Evolutionary conservation across 2,329 filamentous ascomycete genomes (phyloP).

Genomic region (Ramularia collo-cygni): DNA sequence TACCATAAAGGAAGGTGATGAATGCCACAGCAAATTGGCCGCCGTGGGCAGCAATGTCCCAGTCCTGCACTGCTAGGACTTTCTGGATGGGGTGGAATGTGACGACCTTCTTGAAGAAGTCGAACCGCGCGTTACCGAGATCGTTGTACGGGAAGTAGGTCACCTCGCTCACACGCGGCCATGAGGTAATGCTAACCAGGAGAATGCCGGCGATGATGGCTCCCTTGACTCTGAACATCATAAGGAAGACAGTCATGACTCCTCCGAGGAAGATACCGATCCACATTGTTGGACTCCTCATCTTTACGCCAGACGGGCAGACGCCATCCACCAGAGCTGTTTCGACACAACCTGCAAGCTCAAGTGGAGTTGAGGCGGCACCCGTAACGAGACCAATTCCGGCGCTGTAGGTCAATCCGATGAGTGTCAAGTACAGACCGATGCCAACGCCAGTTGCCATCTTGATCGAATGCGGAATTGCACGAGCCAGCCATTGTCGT

Average conservation of each 20-base stretch:
- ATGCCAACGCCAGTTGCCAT: conserved; percentile 81
- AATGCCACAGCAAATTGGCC: conserved; percentile 76
- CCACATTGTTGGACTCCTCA: conserved; percentile 81
- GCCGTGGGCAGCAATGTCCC: conserved; percentile 61
- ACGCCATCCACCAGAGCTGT: conserved; percentile 46
- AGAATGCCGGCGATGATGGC: conserved; percentile 79
- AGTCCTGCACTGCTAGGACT: conserved; percentile 65
- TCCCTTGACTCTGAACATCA: conserved; percentile 82
- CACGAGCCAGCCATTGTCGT: conserved; percentile 80
- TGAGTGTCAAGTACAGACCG: conserved; percentile 71
- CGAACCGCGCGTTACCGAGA: conserved; percentile 62
- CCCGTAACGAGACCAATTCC: conserved; percentile 76
- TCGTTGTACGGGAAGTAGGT: conserved; percentile 73
- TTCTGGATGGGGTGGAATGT: conserved; percentile 71
- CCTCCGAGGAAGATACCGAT: conserved; percentile 82
- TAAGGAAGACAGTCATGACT: conserved; percentile 67
- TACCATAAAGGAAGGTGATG: conserved; percentile 83
- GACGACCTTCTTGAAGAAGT: conserved; percentile 85
- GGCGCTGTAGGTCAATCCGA: conserved; percentile 70
- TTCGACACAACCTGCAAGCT: conserved; percentile 65
- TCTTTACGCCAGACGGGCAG: conserved; percentile 61
- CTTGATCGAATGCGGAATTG: conserved; percentile 78
- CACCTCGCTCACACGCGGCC: conserved; percentile 68
- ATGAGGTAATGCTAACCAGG: conserved; percentile 80
- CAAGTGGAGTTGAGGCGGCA: conserved; percentile 59